Evolutionary conservation across 345 rosid genomes (phyloP), one percentile per base, ranked within the genome.

Genomic region (Gossypium australe): DNA sequence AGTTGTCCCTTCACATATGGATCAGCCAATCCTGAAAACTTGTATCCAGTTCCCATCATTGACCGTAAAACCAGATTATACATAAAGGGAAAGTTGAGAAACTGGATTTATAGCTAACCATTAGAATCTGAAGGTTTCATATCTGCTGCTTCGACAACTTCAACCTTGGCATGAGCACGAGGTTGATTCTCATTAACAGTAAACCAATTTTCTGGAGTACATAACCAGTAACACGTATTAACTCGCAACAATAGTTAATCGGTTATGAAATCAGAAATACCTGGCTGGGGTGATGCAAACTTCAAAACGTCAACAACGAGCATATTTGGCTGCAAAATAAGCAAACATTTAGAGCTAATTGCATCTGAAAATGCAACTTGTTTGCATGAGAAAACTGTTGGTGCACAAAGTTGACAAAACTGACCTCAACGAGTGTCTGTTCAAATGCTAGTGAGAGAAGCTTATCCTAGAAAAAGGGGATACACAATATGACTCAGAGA

Each of bases 1-100:
- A 93, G 87, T 76, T 89, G 89, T 66, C 99, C 99, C 84, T 91
- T 95, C 80, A 93, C 97, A 22, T 93, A 95, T 24, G 99, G 99
- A 86, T 93, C 97, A 72, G 98, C 85, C 76, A 91, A 84, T 72
- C 99, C 99, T 95, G 91, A 78, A 86, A 75, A 70, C 49, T 20
- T 71, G 44, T 64, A 58, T 51, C 75, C 24, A 75, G 41, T 69
- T 51, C 76, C 24, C 76, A 45, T 69, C 8, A 63, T 53, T 58
- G 17, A 45, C 24, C 18, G 58, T 41, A 12, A 38, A 49, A 75
- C 25, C 5, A 61, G 75, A 44, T 25, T 67, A 66, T 20, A 47
- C 44, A 27, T 8, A 29, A 56, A 4, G 3, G 41, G 38, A 77
- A 80, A 24, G 44, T 59, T 48, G 24, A 62, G 16, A 24, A 76